A percentile compares a stretch with the other conserved stretches of the same genome.
phyloP scores from a whole-genome alignment of 2,329 filamentous ascomycete genomes.

The Zymoseptoria tritici region DNA sequence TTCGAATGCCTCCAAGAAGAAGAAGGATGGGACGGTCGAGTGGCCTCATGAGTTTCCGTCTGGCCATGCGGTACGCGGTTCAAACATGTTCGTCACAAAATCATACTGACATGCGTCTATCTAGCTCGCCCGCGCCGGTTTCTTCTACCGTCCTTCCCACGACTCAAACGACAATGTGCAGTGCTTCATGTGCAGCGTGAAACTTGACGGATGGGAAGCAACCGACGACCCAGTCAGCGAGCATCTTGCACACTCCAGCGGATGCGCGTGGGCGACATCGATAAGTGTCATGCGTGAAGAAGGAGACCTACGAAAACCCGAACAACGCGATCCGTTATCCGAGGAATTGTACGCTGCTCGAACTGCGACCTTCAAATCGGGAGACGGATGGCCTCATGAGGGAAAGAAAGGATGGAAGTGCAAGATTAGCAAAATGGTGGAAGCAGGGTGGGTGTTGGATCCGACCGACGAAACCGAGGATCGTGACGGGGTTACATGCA shows the following conservation, averaged over 20 bases:
- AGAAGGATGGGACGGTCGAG: slow-evolving; percentile 44
- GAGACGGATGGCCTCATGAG: slow-evolving; percentile 78
- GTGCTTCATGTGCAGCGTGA: slow-evolving; percentile 80
- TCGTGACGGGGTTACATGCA: slow-evolving; percentile 75
- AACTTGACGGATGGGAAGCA: slow-evolving; percentile 85
- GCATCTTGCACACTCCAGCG: slow-evolving; percentile 72
- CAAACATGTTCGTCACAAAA: slow-evolving; percentile 7
- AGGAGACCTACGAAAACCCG: slow-evolving; percentile 54
- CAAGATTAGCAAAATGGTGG: slow-evolving; percentile 83
- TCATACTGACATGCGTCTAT: slow-evolving; percentile 12
- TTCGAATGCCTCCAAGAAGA: slow-evolving; percentile 45
- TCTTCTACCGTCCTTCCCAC: slow-evolving; percentile 74
- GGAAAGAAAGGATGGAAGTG: slow-evolving; percentile 80
- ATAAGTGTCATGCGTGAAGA: slow-evolving; percentile 46
- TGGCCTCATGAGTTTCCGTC: slow-evolving; percentile 74
- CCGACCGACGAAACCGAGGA: slow-evolving; percentile 70
- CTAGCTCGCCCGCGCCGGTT: slow-evolving; percentile 82
- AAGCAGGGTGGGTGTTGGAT: slow-evolving; percentile 90
- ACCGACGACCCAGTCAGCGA: slow-evolving; percentile 77
- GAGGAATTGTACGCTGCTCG: slow-evolving; percentile 67
- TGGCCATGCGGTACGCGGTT: slow-evolving; percentile 52
- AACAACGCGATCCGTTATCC: slow-evolving; percentile 64
- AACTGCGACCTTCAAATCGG: slow-evolving; percentile 66
- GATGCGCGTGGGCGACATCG: slow-evolving; percentile 80
- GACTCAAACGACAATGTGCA: slow-evolving; percentile 77